These are phyloP conservation scores for Sambucus nigra DNA, from an alignment of 129 eudicot species.

Conservation along the genomic window DNA sequence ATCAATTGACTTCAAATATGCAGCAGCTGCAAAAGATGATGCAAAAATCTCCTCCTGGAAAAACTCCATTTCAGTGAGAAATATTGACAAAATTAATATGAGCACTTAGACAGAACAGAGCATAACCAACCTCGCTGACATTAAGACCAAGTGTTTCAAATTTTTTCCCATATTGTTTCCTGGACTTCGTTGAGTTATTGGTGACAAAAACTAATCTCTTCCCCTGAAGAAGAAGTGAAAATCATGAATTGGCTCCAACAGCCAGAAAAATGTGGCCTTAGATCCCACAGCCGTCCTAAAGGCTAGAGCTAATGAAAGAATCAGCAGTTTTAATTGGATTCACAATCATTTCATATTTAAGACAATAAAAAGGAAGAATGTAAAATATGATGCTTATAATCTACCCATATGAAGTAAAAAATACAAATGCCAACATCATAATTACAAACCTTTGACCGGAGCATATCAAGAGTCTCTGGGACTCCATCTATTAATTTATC, in stretches of 20 bases:
- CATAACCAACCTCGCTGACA: slow-evolving; percentile 71
- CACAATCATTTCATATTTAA: neutral
- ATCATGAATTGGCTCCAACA: neutral
- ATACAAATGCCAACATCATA: neutral
- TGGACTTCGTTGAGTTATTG: slow-evolving; percentile 93
- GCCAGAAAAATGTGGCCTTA: slow-evolving; percentile 3
- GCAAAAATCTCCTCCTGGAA: slow-evolving; percentile 99
- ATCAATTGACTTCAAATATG: slow-evolving; percentile 78
- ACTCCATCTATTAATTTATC: slow-evolving; percentile 89
- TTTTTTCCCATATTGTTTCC: slow-evolving; percentile 96
- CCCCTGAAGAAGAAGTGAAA: slow-evolving; percentile 38
- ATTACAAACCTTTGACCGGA: slow-evolving; percentile 63
- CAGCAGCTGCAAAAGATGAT: slow-evolving; percentile 99
- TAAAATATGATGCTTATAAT: neutral
- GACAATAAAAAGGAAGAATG: neutral
- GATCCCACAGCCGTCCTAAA: too few species aligned
- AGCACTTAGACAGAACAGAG: slow-evolving; percentile 5
- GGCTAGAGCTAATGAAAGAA: too few species aligned
- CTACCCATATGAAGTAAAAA: neutral
- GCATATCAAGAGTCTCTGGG: slow-evolving; percentile 94
- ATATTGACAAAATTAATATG: slow-evolving; percentile 1
- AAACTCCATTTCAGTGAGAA: slow-evolving; percentile 21
- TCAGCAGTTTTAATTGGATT: too few species aligned
- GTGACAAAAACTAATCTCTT: slow-evolving; percentile 92
- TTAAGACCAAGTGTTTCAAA: slow-evolving; percentile 90